A percentile compares a stretch with the other conserved stretches of the same genome.
Conservation (phyloP, 2,329 filamentous ascomycete genomes). For the Hypoxylon sp. region DNA sequence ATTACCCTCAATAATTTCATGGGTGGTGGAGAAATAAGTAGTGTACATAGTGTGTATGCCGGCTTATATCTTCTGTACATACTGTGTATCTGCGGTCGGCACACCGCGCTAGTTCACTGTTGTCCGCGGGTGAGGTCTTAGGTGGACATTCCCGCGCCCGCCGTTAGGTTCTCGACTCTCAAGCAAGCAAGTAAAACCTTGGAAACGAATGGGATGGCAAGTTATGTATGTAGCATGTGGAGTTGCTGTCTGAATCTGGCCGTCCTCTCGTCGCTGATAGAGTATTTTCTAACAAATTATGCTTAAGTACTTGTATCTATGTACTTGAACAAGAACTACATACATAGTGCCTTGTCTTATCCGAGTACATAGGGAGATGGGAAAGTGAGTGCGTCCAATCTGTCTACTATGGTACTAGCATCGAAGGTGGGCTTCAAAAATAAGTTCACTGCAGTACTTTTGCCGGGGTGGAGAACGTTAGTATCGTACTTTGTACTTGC, state of each 20-base stretch:
- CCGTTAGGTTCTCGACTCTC: constrained; percentile 21
- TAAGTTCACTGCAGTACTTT: constrained; percentile 25
- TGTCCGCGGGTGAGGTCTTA: constrained; percentile 14
- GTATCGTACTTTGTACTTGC: constrained; percentile 16
- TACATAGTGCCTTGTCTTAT: background rate
- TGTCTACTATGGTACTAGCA: background rate
- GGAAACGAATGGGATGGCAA: constrained; percentile 4
- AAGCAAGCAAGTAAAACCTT: background rate
- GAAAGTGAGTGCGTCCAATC: background rate
- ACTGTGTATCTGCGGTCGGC: constrained; percentile 13
- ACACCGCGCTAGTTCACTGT: constrained; percentile 13
- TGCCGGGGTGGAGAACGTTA: constrained; percentile 5
- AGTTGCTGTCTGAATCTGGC: constrained; percentile 1
- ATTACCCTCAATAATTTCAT: constrained; percentile 12
- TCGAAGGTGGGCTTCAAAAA: constrained; percentile 5
- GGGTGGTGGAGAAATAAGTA: constrained; percentile 14
- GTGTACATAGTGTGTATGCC: constrained; percentile 15
- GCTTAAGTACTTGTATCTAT: constrained; percentile 1
- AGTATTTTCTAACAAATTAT: constrained; percentile 4
- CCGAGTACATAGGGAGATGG: background rate
- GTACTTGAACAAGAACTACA: background rate
- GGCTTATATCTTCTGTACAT: background rate
- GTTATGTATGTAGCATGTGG: background rate
- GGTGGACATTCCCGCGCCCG: constrained; percentile 12
- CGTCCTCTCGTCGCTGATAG: constrained; percentile 10